Percentiles rank a stretch among this genome's conserved stretches.
Evolutionary conservation across 225 moss, liverwort and hornwort species (phyloP).

Genomic region (Anthoceros angustus): DNA sequence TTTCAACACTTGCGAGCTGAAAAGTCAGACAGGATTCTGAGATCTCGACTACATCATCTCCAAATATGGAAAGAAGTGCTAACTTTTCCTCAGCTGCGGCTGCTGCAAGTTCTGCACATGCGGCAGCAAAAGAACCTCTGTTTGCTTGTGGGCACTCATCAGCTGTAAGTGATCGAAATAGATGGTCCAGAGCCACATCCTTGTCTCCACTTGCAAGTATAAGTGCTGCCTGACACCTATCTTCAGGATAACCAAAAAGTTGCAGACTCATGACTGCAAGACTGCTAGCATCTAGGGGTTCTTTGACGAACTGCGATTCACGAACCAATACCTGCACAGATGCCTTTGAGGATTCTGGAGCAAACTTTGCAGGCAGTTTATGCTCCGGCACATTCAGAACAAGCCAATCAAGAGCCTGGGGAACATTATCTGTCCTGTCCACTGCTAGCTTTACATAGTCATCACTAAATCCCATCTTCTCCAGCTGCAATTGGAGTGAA

Average conservation of each 20-base stretch:
- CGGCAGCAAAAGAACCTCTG: slow-evolving; percentile 9
- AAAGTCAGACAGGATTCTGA: slow-evolving; percentile 30
- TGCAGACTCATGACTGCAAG: slow-evolving; percentile 20
- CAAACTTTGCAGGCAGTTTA: slow-evolving; percentile 53
- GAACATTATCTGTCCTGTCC: slow-evolving; percentile 30
- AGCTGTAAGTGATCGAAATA: slow-evolving; percentile 31
- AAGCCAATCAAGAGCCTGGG: slow-evolving; percentile 62
- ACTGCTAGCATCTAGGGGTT: slow-evolving; percentile 6
- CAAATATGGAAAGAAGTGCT: slow-evolving; percentile 49
- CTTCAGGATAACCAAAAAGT: slow-evolving; percentile 47
- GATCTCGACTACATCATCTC: slow-evolving; percentile 23
- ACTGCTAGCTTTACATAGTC: slow-evolving; percentile 41
- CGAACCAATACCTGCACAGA: slow-evolving; percentile 77
- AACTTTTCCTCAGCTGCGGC: slow-evolving; percentile 37
- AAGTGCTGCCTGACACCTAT: slow-evolving; percentile 39
- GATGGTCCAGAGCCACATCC: slow-evolving; percentile 27
- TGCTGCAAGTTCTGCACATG: slow-evolving; percentile 20
- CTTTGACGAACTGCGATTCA: slow-evolving; percentile 20
- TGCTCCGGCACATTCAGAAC: slow-evolving; percentile 62
- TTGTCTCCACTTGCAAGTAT: slow-evolving; percentile 40
- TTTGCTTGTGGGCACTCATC: slow-evolving; percentile 5
- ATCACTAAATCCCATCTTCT: slow-evolving; percentile 45
- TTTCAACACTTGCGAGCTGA: slow-evolving; percentile 29
- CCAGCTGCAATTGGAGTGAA: slow-evolving; percentile 20
- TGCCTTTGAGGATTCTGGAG: slow-evolving; percentile 60